These are phyloP conservation scores for Dactylellina sp. DNA, from an alignment of 2,329 filamentous ascomycete genomes.

Conservation along the genomic window DNA sequence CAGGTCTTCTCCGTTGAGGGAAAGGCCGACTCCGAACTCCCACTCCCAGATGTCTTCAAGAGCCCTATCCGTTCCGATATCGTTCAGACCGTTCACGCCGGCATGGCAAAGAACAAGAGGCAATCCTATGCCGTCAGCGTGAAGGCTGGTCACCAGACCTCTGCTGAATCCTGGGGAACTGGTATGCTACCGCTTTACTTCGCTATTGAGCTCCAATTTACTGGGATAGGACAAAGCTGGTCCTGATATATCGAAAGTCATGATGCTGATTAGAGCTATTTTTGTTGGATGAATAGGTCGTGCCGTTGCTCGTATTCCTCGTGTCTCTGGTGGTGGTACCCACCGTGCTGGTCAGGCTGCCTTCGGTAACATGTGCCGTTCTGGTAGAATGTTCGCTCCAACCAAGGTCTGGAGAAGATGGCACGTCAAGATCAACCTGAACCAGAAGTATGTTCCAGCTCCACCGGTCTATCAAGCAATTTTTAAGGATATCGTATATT, in stretches of 20 bases:
- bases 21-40: conserved; percentile 86
- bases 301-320: conserved; percentile 99
- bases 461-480: conserved; percentile 46
- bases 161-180: conserved; percentile 99
- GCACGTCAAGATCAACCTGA: conserved; percentile 99
- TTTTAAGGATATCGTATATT: conserved; percentile 14
- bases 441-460: conserved; percentile 79
- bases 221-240: conserved; percentile 39
- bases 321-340: conserved; percentile 99
- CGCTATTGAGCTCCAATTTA: conserved; percentile 46
- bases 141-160: conserved; percentile 99
- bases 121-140: conserved; percentile 99
- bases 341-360: conserved; percentile 99
- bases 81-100: conserved; percentile 95
- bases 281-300: conserved; percentile 73
- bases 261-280: conserved; percentile 54
- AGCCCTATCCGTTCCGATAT: conserved; percentile 98
- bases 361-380: conserved; percentile 99
- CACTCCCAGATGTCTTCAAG: conserved; percentile 96
- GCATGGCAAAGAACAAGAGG: conserved; percentile 99
- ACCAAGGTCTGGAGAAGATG: conserved; percentile 99
- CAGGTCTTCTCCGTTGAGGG: conserved; percentile 97
- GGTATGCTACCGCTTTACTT: conserved; percentile 73
- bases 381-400: conserved; percentile 99
- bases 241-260: conserved; percentile 11